Evolutionary conservation across 768 basidiomycete genomes (phyloP).

Genomic region (Mycena amicta): DNA sequence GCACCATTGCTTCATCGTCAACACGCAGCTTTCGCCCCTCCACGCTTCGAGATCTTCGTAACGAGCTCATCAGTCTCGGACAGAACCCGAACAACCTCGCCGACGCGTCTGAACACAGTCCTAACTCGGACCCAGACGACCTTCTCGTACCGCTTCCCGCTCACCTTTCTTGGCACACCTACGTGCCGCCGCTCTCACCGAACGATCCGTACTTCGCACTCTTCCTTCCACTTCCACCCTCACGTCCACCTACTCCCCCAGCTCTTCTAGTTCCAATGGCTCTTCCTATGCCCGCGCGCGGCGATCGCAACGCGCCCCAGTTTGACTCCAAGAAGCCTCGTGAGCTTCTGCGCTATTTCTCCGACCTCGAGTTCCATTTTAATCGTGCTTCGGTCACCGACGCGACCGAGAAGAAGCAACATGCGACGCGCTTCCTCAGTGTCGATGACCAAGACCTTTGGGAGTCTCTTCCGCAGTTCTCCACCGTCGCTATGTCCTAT

Average conservation of each 20-base stretch:
- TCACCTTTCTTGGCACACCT: neutral
- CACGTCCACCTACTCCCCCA: neutral
- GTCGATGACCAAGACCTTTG: conserved; percentile 24
- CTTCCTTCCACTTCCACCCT: neutral
- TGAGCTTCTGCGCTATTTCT: conserved; percentile 24
- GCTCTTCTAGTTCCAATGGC: neutral
- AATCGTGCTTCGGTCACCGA: conserved; percentile 4
- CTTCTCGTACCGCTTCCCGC: neutral
- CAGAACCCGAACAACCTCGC: neutral
- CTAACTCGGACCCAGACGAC: neutral
- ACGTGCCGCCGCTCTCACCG: neutral
- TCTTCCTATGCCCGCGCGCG: conserved; percentile 22
- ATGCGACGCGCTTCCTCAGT: conserved; percentile 15
- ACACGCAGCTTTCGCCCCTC: neutral
- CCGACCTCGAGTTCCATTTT: conserved; percentile 20
- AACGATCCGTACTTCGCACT: neutral
- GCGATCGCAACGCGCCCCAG: conserved; percentile 20
- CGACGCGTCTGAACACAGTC: neutral
- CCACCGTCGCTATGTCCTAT: conserved; percentile 13
- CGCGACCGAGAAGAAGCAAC: conserved; percentile 19
- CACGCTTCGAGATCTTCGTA: neutral
- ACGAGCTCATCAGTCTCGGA: neutral
- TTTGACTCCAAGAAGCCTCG: conserved; percentile 22
- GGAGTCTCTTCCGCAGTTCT: conserved; percentile 18
- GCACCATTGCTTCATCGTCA: neutral